Evolutionary conservation across 2,329 filamentous ascomycete genomes (phyloP), one percentile per base, ranked within the genome.

Genomic region (Myotisia sp.): DNA sequence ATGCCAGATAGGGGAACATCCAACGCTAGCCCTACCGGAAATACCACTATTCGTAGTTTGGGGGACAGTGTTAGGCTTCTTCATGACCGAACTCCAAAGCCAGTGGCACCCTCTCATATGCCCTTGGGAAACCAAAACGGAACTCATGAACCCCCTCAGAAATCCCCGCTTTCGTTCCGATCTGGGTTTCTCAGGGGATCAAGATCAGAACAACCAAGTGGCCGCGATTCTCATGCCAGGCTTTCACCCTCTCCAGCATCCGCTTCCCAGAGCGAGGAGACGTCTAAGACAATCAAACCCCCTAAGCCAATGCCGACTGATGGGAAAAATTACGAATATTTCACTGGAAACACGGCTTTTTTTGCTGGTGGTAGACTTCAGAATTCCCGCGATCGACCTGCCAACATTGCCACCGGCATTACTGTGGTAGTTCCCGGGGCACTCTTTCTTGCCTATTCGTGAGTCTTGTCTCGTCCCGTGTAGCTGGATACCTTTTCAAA

Each of bases 341-440:
- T 94, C 49, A 73, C 82, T 28, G 90, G 90, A 29, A 98, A 95
- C 51, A 93, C 84, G 0, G 65, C 85, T 16, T 98, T 98, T 52
- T 93, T 76, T 54, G 67, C 82, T 39, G 79, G 82, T 21, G 90
- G 90, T 5, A 72, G 90, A 39, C 67, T 90, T 40, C 83, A 94
- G 51, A 94, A 95, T 56, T 79, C 90, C 22, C 74, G 75, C 46
- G 80, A 92, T 46, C 73, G 78, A 43, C 90, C 90, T 2, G 76
- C 98, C 52, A 95, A 94, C 47, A 70, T 94, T 47, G 77, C 76
- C 8, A 98, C 90, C 1, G 85, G 79, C 1, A 57, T 84, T 32
- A 63, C 93, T 19, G 71, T 92, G n/a, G 56, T 90, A 24, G 52
- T 92, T 10, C 90, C 90, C 2, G 71, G 74, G 24, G 68, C 71